Evolutionary conservation across 2,329 filamentous ascomycete species (phyloP), one percentile per base, ranked within the genome.

Genomic region (Penicillium sp.): DNA sequence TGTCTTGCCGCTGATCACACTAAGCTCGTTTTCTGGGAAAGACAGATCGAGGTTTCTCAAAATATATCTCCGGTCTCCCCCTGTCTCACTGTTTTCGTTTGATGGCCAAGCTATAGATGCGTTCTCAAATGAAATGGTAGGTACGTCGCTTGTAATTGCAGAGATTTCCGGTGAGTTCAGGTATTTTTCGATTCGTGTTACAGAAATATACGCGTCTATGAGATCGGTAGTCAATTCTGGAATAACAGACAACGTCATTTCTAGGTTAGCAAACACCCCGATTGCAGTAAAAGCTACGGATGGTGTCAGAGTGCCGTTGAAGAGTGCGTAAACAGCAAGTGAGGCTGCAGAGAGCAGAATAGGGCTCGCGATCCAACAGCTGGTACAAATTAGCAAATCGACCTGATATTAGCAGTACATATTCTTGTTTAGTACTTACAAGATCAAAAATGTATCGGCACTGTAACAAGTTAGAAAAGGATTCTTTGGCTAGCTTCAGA

Each of bases 271-370:
- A 70, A 94, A 90, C 47, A 92, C 79, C 9, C 86, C 84, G 38
- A 92, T 84, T 26, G 87, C 86, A 24, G 90, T 90, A 63, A 94
- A 94, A 1, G 90, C 90, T 11, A 92, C 81, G 0, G 88, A 90
- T 0, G 90, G 86, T 1, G 81, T 79, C 9, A 94, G 76, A 0
- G 77, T 74, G 4, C 85, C 85, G 61, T 90, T 71, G 0, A 88
- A 63, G 9, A 82, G 61, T 2, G 88, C 84, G 65, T 92, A 92
- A 0, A 85, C 80, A 2, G 85, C 81, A 2, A 94, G 76, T 0
- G 88, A 87, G 8, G 86, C 82, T 3, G 87, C 88, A 6, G 89
- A 84, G 3, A 94, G 80, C 59, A 90, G 77, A 23, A 93, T 83
- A 0, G 90, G 90, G 38, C 86, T 88, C 18, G 86, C 78, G 38